Evolutionary conservation across 2,329 filamentous ascomycete species (phyloP).

Genomic region (Cladorrhinum sp.): DNA sequence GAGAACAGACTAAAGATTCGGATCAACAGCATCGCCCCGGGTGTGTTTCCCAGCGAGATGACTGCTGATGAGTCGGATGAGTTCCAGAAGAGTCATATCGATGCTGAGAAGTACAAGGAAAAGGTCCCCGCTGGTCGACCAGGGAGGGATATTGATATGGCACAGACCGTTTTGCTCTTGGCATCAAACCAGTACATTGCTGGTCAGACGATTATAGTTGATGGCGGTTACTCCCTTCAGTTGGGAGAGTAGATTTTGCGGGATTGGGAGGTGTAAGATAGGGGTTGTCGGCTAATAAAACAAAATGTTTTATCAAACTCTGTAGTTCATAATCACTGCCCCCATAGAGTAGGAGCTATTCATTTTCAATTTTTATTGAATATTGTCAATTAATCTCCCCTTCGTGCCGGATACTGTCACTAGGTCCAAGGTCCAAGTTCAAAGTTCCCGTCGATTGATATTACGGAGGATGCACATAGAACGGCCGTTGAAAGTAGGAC

Average conservation of each 20-base stretch:
- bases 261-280: not conserved
- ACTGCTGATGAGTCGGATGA: constrained; percentile 50
- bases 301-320: too few species aligned
- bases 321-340: constrained; percentile 27
- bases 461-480: constrained; percentile 31
- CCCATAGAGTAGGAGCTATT: constrained; percentile 28
- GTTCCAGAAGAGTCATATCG: constrained; percentile 57
- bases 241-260: constrained; percentile 28
- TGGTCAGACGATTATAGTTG: constrained; percentile 43
- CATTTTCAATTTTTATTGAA: constrained; percentile 29
- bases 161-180: constrained; percentile 52
- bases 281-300: too few species aligned
- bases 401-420: constrained; percentile 30
- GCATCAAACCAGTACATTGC: constrained; percentile 42
- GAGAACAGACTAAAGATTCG: constrained; percentile 61
- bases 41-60: constrained; percentile 71
- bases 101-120: constrained; percentile 53
- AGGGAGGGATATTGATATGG: constrained; percentile 59
- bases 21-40: constrained; percentile 70
- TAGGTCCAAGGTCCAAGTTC: constrained; percentile 30
- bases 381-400: constrained; percentile 29
- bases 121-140: constrained; percentile 50
- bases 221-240: constrained; percentile 50
- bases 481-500: constrained; percentile 13
- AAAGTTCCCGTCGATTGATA: constrained; percentile 31